Conservation (phyloP, 2,329 filamentous ascomycete genomes). For the Stemphylium lycopersici region DNA sequence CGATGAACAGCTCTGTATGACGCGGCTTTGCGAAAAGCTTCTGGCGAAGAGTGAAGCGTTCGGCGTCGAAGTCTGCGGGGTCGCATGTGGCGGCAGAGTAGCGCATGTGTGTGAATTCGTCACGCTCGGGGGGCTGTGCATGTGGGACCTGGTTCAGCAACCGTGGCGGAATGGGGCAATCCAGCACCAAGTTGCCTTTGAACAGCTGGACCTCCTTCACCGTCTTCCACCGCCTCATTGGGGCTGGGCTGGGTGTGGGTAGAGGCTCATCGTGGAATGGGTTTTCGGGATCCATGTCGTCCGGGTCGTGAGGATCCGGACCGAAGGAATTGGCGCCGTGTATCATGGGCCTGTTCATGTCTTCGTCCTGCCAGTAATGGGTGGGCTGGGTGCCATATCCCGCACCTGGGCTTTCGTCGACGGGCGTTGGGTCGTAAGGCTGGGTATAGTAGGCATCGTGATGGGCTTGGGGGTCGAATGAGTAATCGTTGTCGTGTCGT, state of each 20-base stretch:
- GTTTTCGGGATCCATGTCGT: slow-evolving; percentile 49
- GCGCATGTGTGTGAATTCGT: slow-evolving; percentile 88
- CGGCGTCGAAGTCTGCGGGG: slow-evolving; percentile 82
- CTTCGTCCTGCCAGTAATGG: slow-evolving; percentile 70
- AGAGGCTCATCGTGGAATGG: slow-evolving; percentile 51
- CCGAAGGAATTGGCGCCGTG: slow-evolving; percentile 66
- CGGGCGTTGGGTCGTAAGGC: slow-evolving; percentile 74
- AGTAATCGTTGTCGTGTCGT: slow-evolving; percentile 67
- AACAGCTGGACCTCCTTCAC: slow-evolving; percentile 98
- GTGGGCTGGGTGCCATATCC: slow-evolving; percentile 56
- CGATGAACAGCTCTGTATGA: slow-evolving; percentile 94
- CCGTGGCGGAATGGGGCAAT: slow-evolving; percentile 91
- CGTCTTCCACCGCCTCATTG: slow-evolving; percentile 92
- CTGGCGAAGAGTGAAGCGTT: slow-evolving; percentile 90
- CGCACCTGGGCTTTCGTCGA: slow-evolving; percentile 63
- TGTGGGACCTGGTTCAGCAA: slow-evolving; percentile 88
- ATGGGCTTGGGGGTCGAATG: slow-evolving; percentile 81
- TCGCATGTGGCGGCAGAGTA: slow-evolving; percentile 96
- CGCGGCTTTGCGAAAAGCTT: slow-evolving; percentile 89
- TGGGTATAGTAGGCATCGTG: slow-evolving; percentile 87
- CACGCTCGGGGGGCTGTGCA: slow-evolving; percentile 75
- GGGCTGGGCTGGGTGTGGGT: slow-evolving; percentile 61
- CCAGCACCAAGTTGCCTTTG: slow-evolving; percentile 93
- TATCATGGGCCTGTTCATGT: slow-evolving; percentile 79
- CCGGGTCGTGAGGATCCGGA: slow-evolving; percentile 61